Base-by-base conservation (phyloP, 2,329 filamentous ascomycete species). In the Calonectria honghensis region DNA sequence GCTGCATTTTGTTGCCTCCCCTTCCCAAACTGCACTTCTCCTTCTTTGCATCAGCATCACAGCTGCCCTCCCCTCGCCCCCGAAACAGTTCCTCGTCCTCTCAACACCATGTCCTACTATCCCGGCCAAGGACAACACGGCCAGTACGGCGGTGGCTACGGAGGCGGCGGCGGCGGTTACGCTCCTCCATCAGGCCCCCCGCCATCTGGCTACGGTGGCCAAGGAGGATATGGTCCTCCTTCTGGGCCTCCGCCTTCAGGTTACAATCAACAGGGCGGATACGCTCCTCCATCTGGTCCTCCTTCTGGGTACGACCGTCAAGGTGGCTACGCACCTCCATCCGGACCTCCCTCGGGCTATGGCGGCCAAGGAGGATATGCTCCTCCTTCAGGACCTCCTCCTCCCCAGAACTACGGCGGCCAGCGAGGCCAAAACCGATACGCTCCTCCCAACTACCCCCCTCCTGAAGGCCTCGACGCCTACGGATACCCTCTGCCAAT, bases 401-500 rank as follows among this genome's bases (percentile, higher is more conserved):
- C 78, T 50, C 72, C 73, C 3, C 76, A 77, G 20, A 73, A 72
- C 29, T 76, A 78, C 52, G 73, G 70, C 50, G 75, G 72, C n/a
- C 75, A 80, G 32, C 74, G 78, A 66, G 77, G 79, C 68, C 75
- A 79, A 20, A 79, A 76, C 69, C 79, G 77, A 61, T 82, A 83
- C 65, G 79, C 80, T 54, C 83, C 85, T 70, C 85, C 85, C 18
- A 77, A 81, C 16, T 81, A 86, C 45, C 83, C 85, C 27, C 87
- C 87, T 29, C 88, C 88, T 20, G 80, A 82, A 1, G 85, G 85
- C 27, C 81, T 87, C 68, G 88, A 90, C 73, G 79, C 82, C 14
- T 89, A 90, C 78, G 88, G 89, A 63, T 89, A 89, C 78, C 87
- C 87, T 29, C 79, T 84, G 73, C 87, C 87, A n/a, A 79, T 84